These are phyloP conservation scores for Polymyxa betae DNA, from an alignment of 208 protist species.

Conservation along the genomic window DNA sequence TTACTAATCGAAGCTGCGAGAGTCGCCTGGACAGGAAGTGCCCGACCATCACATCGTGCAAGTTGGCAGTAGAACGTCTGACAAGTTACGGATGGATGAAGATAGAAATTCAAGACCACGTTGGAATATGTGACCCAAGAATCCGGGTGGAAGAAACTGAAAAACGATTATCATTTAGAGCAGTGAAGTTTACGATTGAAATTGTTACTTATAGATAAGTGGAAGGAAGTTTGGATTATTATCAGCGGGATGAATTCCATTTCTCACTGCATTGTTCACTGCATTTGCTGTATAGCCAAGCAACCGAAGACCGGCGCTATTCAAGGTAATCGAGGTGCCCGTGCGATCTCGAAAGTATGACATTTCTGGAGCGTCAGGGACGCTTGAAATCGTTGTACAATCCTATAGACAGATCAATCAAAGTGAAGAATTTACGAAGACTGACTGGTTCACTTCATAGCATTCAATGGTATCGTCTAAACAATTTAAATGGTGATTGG, in stretches of 20 bases:
- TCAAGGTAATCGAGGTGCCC: too few species aligned
- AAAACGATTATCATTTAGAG: neutral
- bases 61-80: neutral
- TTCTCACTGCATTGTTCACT: too few species aligned
- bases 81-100: neutral
- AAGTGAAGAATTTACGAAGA: too few species aligned
- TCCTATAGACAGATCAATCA: too few species aligned
- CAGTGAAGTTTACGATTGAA: neutral
- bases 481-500: too few species aligned
- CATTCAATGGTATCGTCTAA: too few species aligned
- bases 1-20: neutral
- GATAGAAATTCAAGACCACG: neutral
- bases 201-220: neutral
- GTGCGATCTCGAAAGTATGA: too few species aligned
- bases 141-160: neutral
- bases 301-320: too few species aligned
- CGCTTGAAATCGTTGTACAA: too few species aligned
- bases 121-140: neutral
- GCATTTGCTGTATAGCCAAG: too few species aligned
- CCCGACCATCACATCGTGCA: neutral
- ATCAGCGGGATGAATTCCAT: neutral
- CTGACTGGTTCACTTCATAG: too few species aligned
- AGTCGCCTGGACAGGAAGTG: neutral
- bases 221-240: neutral
- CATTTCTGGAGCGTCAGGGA: too few species aligned